Percentiles rank a stretch among this genome's conserved stretches.
phyloP scores from a whole-genome alignment of 2,329 filamentous ascomycete genomes.

The Fusarium denticulatum region DNA sequence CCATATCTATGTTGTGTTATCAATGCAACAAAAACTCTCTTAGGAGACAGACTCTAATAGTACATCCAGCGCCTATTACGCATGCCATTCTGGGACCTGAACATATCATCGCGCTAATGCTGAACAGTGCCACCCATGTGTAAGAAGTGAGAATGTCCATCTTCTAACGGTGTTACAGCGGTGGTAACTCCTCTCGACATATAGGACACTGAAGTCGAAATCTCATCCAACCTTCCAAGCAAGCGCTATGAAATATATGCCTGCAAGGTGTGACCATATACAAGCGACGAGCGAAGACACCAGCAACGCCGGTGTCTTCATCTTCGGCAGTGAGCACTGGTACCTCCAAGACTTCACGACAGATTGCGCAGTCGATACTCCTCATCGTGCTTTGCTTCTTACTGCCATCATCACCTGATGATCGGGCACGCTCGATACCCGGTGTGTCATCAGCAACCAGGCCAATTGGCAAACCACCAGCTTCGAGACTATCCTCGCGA shows the following conservation, averaged over 20 bases:
- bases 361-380: slow-evolving; percentile 92
- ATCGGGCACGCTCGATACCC: slow-evolving; percentile 42
- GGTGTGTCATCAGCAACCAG: slow-evolving; percentile 54
- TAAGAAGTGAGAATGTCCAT: background rate
- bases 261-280: slow-evolving; percentile 99
- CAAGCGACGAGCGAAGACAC: slow-evolving; percentile 78
- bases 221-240: slow-evolving; percentile 96
- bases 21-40: background rate
- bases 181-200: slow-evolving; percentile 88
- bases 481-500: slow-evolving; percentile 82
- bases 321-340: slow-evolving; percentile 75
- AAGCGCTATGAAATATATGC: slow-evolving; percentile 93
- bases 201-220: slow-evolving; percentile 94
- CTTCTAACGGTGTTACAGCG: slow-evolving; percentile 63
- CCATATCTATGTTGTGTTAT: background rate
- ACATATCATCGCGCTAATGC: background rate
- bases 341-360: slow-evolving; percentile 90
- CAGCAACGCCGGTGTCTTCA: slow-evolving; percentile 66
- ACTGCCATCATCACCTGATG: slow-evolving; percentile 49
- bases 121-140: background rate
- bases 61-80: background rate
- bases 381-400: slow-evolving; percentile 49
- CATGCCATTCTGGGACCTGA: background rate
- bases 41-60: background rate
- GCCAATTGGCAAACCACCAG: slow-evolving; percentile 83